Conservation (phyloP, 116 monocot species). For the Iris pallida region DNA sequence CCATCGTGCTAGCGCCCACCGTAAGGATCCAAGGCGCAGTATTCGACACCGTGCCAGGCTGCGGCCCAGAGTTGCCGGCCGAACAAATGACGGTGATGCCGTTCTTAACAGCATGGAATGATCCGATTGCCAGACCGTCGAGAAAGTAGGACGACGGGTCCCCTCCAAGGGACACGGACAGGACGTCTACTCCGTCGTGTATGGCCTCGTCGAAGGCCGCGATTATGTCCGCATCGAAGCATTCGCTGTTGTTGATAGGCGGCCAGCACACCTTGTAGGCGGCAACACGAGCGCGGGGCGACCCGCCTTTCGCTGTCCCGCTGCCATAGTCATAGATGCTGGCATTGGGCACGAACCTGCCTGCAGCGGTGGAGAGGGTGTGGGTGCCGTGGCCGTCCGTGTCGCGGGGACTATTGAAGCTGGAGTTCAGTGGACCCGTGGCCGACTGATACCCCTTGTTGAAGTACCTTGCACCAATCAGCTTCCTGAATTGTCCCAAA, state of each 20-base stretch:
- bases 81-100: slow-evolving; percentile 54
- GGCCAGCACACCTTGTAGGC: slow-evolving; percentile 76
- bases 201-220: slow-evolving; percentile 71
- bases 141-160: slow-evolving; percentile 8
- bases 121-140: slow-evolving; percentile 44
- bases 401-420: slow-evolving; percentile 40
- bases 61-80: slow-evolving; percentile 56
- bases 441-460: slow-evolving; percentile 38
- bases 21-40: slow-evolving; percentile 65
- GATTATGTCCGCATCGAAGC: slow-evolving; percentile 58
- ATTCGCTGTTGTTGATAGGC: slow-evolving; percentile 18
- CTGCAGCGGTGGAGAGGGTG: slow-evolving; percentile 82
- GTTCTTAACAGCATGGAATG: slow-evolving; percentile 54
- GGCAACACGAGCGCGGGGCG: slow-evolving; percentile 61
- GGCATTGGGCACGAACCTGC: slow-evolving; percentile 47
- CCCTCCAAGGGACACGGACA: slow-evolving; percentile 81
- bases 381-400: slow-evolving; percentile 65
- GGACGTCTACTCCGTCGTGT: slow-evolving; percentile 65
- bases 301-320: slow-evolving; percentile 76
- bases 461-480: slow-evolving; percentile 79
- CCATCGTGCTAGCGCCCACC: slow-evolving; percentile 60
- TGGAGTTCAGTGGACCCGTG: slow-evolving; percentile 14
- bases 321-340: slow-evolving; percentile 50
- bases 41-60: slow-evolving; percentile 28
- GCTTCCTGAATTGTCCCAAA: slow-evolving; percentile 39